These are phyloP conservation scores for Annulohypoxylon maeteangense DNA, from an alignment of 495 filamentous ascomycete genomes.

Conservation along the genomic window DNA sequence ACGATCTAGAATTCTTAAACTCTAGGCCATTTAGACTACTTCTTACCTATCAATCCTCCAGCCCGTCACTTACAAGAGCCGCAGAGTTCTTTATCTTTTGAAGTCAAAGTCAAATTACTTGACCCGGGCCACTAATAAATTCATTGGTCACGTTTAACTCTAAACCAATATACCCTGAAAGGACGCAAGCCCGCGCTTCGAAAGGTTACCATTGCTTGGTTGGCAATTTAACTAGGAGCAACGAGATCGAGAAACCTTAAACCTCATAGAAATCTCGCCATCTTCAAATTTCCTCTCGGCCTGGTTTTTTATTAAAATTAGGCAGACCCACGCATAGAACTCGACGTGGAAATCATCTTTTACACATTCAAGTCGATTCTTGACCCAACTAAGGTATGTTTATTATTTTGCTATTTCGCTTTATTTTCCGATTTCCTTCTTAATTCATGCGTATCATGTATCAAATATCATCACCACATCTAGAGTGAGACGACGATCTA, in stretches of 20 bases:
- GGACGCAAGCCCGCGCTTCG: not conserved
- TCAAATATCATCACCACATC: not conserved
- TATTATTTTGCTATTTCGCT: not conserved
- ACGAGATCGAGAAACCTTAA: constrained; percentile 9
- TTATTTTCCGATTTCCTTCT: not conserved
- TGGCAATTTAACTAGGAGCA: constrained; percentile 8
- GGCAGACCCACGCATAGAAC: not conserved
- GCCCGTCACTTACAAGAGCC: not conserved
- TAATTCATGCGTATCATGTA: not conserved
- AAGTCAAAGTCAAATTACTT: not conserved
- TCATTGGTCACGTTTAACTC: constrained; percentile 4
- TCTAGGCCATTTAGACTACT: not conserved
- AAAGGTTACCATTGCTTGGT: constrained; percentile 20
- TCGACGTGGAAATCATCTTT: not conserved
- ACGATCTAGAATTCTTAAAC: not conserved
- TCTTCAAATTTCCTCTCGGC: not conserved
- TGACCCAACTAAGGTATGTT: constrained; percentile 18
- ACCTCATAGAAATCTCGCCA: constrained; percentile 4
- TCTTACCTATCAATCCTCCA: not conserved
- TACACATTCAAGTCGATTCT: not conserved
- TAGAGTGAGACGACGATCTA: not conserved
- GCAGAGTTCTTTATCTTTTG: not conserved
- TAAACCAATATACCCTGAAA: constrained; percentile 11
- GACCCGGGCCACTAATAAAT: not conserved
- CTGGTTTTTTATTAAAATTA: not conserved